Evolutionary conservation across 192 early-diverging fungal genomes (phyloP), one percentile per base, ranked within the genome.

Genomic region (Podila epigama): DNA sequence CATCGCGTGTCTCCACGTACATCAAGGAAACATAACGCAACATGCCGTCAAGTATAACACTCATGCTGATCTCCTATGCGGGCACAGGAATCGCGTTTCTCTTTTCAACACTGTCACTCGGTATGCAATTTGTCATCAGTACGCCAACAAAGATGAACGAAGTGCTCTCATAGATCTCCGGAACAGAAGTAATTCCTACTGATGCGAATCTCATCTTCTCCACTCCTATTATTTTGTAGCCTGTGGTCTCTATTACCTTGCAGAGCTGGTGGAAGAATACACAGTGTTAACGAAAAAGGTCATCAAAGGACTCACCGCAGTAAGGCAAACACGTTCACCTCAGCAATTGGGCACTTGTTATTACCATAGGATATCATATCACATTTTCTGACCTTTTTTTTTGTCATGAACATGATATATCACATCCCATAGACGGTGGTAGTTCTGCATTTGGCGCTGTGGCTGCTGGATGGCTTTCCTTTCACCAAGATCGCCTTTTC

Each of bases 211-310:
- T 37, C 22, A 16, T 7, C 33, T 58, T 32, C 20, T 32, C 1
- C 16, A 37, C 28, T 16, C 5, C 31, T 41, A 33, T 32, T 12
- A 31, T 28, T 39, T 20, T 62, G 40, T 63, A 95, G 94, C 92
- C 25, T 92, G 92, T 75, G 93, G 93, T 10, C 84, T 96, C 34
- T 96, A 96, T 70, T 95, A 95, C 61, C 82, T 94, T 41, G 69
- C 73, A 32, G 71, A 77, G 18, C 63, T 86, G 63, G 85, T 89
- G 1, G 85, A 93, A 82, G 93, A 95, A 82, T 89, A 95, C 83
- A 92, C 94, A 7, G 92, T 94, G 5, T 57, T 87, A 28, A 90
- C 92, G 4, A 92, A 86, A 78, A 88, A 87, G 60, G 82, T 95
- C 58, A 92, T 96, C 34, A 92, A 88, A 52, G 82, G 81, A 33